phyloP scores from a whole-genome alignment of 2,329 filamentous ascomycete genomes.

The Hypoxylon sp. region DNA sequence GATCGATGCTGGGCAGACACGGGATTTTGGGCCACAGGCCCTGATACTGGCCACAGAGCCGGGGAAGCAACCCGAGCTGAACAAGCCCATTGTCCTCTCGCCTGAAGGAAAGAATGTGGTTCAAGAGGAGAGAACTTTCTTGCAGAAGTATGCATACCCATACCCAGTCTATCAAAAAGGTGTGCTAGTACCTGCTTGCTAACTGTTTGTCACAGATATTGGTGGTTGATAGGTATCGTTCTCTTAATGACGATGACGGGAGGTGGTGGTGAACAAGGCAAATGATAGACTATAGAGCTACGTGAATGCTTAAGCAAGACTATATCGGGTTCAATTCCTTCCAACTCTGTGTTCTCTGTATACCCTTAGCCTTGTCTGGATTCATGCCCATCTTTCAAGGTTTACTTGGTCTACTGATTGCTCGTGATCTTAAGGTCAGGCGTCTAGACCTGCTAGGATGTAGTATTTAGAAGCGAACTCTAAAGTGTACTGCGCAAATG shows the following conservation, averaged over 20 bases:
- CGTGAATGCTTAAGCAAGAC: conserved; percentile 21
- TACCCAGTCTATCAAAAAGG: background rate
- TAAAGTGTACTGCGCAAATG: background rate
- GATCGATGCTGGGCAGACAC: conserved; percentile 75
- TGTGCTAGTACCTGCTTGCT: conserved; percentile 24
- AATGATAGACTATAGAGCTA: conserved; percentile 58
- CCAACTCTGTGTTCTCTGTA: conserved; percentile 2
- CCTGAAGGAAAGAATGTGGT: conserved; percentile 72
- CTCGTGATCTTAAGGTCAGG: background rate
- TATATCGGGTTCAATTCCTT: background rate
- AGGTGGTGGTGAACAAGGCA: conserved; percentile 63
- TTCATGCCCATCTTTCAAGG: background rate
- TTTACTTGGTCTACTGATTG: background rate
- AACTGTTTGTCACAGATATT: conserved; percentile 67
- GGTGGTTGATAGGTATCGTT: conserved; percentile 73
- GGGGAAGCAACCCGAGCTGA: conserved; percentile 72
- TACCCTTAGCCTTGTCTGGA: background rate
- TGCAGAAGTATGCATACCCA: conserved; percentile 72
- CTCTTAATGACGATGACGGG: conserved; percentile 68
- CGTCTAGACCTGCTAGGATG: background rate
- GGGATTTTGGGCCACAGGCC: conserved; percentile 75
- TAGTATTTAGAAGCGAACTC: background rate
- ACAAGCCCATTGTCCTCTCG: conserved; percentile 74
- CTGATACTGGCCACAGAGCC: conserved; percentile 63
- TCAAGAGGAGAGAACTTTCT: conserved; percentile 73